Evolutionary conservation across 371 early-diverging fungal species (phyloP).

Genomic region (Lichtheimia hyalospora): DNA sequence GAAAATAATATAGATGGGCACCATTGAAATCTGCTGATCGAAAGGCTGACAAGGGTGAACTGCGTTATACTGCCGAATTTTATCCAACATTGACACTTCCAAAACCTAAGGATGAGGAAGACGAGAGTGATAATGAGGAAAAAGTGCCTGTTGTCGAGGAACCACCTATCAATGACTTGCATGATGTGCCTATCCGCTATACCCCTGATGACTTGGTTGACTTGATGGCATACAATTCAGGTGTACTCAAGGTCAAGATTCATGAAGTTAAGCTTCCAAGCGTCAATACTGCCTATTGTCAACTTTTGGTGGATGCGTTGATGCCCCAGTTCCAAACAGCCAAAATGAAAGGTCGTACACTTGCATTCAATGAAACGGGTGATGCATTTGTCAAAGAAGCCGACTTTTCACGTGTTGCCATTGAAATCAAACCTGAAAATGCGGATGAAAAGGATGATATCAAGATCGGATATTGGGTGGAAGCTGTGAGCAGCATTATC

Average conservation of each 20-base stretch:
- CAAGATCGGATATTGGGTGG: slow-evolving; percentile 42
- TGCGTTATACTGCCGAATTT: slow-evolving; percentile 69
- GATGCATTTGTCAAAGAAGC: slow-evolving; percentile 64
- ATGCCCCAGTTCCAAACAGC: slow-evolving; percentile 43
- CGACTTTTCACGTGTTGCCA: slow-evolving; percentile 59
- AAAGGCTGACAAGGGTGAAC: slow-evolving; percentile 56
- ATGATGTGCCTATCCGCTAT: slow-evolving; percentile 29
- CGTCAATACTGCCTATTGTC: slow-evolving; percentile 27
- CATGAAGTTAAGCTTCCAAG: slow-evolving; percentile 39
- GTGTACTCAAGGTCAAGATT: slow-evolving; percentile 39
- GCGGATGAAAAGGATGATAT: slow-evolving; percentile 30
- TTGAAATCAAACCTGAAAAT: slow-evolving; percentile 46
- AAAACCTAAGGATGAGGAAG: slow-evolving; percentile 1
- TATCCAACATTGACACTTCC: slow-evolving; percentile 62
- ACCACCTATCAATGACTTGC: slow-evolving; percentile 24
- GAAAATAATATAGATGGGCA: slow-evolving; percentile 52
- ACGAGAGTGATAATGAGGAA: slow-evolving; percentile 2
- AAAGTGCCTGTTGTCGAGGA: neutral
- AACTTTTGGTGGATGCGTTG: slow-evolving; percentile 38
- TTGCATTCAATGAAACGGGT: slow-evolving; percentile 40
- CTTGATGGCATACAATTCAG: slow-evolving; percentile 35
- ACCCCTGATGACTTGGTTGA: slow-evolving; percentile 50
- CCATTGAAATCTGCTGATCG: slow-evolving; percentile 60
- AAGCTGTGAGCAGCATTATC: slow-evolving; percentile 27
- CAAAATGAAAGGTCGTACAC: slow-evolving; percentile 31